Conservation (phyloP, 306 rosid genomes). For the Glycyrrhiza uralensis region DNA sequence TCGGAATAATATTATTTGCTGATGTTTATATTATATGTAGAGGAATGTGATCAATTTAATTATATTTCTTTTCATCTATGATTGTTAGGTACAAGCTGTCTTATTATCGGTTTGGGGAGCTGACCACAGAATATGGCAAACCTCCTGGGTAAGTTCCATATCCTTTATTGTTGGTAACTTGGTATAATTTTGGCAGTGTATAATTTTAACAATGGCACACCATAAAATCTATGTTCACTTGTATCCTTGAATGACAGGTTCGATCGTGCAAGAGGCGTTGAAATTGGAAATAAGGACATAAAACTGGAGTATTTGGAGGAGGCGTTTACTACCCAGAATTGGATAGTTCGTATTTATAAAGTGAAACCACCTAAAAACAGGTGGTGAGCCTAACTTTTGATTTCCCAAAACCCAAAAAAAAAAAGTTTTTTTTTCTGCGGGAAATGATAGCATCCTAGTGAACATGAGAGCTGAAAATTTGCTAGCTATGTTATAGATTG, state of each 20-base stretch:
- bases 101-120: slow-evolving; percentile 96
- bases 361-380: slow-evolving; percentile 97
- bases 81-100: slow-evolving; percentile 83
- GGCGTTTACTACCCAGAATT: slow-evolving; percentile 93
- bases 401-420: background rate
- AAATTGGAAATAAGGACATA: slow-evolving; percentile 96
- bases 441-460: slow-evolving; percentile 38
- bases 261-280: slow-evolving; percentile 98
- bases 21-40: background rate
- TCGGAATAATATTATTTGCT: background rate
- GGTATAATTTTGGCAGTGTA: background rate
- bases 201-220: background rate
- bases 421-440: slow-evolving; percentile 27
- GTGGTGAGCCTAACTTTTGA: slow-evolving; percentile 49
- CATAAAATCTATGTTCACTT: background rate
- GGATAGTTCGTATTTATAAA: slow-evolving; percentile 99
- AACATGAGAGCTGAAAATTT: slow-evolving; percentile 31
- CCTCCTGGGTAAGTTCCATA: slow-evolving; percentile 82
- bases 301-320: slow-evolving; percentile 95
- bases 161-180: background rate
- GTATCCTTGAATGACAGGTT: slow-evolving; percentile 49
- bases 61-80: slow-evolving; percentile 12
- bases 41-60: background rate
- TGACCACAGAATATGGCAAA: slow-evolving; percentile 94
- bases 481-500: slow-evolving; percentile 28